Percentiles rank a stretch among this genome's conserved stretches.
Evolutionary conservation across 2,329 filamentous ascomycete species (phyloP).

Genomic region (Fusarium penzigii): DNA sequence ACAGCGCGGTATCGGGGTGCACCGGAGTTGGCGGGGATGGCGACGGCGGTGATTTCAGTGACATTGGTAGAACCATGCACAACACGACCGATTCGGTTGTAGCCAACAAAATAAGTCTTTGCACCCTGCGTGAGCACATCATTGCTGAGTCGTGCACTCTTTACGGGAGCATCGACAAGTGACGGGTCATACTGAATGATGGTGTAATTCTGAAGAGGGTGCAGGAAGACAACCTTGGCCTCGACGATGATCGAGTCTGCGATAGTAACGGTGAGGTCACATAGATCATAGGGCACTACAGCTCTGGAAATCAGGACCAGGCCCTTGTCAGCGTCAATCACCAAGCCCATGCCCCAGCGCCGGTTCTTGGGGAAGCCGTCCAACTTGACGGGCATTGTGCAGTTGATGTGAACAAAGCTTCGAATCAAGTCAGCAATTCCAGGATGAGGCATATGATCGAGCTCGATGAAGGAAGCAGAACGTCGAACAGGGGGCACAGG

Average conservation of each 20-base stretch:
- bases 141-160: constrained; percentile 80
- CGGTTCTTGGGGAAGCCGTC: constrained; percentile 96
- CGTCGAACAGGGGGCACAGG: constrained; percentile 70
- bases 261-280: constrained; percentile 94
- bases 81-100: constrained; percentile 92
- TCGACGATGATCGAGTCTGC: constrained; percentile 95
- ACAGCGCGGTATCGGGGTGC: constrained; percentile 92
- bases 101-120: constrained; percentile 95
- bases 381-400: constrained; percentile 91
- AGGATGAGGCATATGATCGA: constrained; percentile 84
- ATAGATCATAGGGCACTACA: constrained; percentile 93
- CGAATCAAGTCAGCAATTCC: constrained; percentile 91
- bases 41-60: constrained; percentile 95
- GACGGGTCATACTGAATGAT: constrained; percentile 93
- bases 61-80: constrained; percentile 93
- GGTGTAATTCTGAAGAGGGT: constrained; percentile 95
- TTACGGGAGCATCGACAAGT: constrained; percentile 90
- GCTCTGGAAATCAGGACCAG: constrained; percentile 92
- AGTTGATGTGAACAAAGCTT: constrained; percentile 92
- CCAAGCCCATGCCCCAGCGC: constrained; percentile 92
- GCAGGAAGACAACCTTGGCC: constrained; percentile 92
- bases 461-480: constrained; percentile 87
- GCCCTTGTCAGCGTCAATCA: constrained; percentile 96
- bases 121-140: constrained; percentile 89
- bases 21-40: constrained; percentile 89